phyloP scores from a whole-genome alignment of 2,329 filamentous ascomycete genomes.

The Neurospora crassa region DNA sequence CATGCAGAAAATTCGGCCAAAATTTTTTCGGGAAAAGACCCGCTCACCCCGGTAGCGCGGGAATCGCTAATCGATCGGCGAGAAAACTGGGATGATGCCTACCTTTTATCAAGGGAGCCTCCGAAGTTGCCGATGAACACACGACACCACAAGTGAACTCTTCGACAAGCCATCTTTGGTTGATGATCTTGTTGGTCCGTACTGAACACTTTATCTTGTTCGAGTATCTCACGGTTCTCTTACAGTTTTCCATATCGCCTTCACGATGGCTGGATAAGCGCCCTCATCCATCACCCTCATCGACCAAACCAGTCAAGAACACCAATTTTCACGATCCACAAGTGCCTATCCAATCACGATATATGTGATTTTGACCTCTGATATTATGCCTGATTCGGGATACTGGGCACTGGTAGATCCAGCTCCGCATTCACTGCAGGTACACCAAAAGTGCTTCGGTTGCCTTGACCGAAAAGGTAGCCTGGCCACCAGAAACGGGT shows the following conservation, averaged over 20 bases:
- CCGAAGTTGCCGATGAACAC: not conserved
- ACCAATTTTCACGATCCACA: not conserved
- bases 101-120: not conserved
- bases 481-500: slow-evolving; percentile 25
- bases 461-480: slow-evolving; percentile 31
- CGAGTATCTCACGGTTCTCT: not conserved
- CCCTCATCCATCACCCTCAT: not conserved
- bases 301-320: not conserved
- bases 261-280: not conserved
- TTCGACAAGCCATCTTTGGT: not conserved
- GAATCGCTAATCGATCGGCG: not conserved
- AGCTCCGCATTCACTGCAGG: slow-evolving; percentile 21
- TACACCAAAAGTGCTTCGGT: slow-evolving; percentile 40
- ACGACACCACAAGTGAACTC: not conserved
- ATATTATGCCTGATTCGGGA: not conserved
- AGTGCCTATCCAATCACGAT: not conserved
- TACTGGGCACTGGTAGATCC: not conserved
- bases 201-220: not conserved
- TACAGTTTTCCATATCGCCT: not conserved
- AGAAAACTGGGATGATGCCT: not conserved
- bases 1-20: not conserved
- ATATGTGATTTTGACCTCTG: not conserved
- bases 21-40: not conserved
- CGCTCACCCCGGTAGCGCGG: not conserved
- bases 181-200: not conserved